A percentile compares a stretch with the other conserved stretches of the same genome.
Conservation (phyloP, 495 filamentous ascomycete species). For the Penicillium malachiteum region DNA sequence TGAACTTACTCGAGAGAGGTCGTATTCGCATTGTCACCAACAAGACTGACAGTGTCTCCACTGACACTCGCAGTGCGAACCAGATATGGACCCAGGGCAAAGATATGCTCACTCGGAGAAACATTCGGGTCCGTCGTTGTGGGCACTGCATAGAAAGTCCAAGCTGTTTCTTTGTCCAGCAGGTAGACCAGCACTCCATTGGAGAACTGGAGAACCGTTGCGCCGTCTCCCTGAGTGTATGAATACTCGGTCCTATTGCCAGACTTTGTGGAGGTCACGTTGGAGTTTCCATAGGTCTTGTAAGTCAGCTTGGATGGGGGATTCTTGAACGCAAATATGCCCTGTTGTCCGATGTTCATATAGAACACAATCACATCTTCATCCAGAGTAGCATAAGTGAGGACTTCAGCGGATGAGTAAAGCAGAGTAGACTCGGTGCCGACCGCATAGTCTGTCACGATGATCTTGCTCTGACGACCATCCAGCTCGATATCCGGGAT, state of each 20-base stretch:
- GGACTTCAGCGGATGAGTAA: slow-evolving; percentile 70
- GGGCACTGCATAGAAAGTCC: slow-evolving; percentile 52
- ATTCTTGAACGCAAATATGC: slow-evolving; percentile 53
- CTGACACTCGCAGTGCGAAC: slow-evolving; percentile 55
- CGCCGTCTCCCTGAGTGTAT: slow-evolving; percentile 31
- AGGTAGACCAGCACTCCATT: slow-evolving; percentile 53
- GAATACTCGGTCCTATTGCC: slow-evolving; percentile 48
- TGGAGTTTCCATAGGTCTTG: slow-evolving; percentile 44
- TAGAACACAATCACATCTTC: slow-evolving; percentile 55
- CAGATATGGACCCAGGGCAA: slow-evolving; percentile 63
- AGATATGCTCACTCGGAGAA: slow-evolving; percentile 55
- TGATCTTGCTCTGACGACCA: slow-evolving; percentile 70
- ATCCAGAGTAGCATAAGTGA: slow-evolving; percentile 53
- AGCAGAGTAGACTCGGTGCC: slow-evolving; percentile 52
- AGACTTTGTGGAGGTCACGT: slow-evolving; percentile 40
- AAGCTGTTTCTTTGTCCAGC: slow-evolving; percentile 44
- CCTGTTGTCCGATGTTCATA: slow-evolving; percentile 61
- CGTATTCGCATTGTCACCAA: slow-evolving; percentile 65
- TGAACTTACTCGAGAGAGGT: slow-evolving; percentile 52
- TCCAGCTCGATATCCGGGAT: slow-evolving; percentile 63
- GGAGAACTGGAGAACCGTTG: slow-evolving; percentile 51
- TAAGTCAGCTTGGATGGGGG: slow-evolving; percentile 34
- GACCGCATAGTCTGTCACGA: slow-evolving; percentile 69
- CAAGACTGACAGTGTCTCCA: slow-evolving; percentile 51
- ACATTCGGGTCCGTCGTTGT: slow-evolving; percentile 34